Evolutionary conservation across 2,329 filamentous ascomycete species (phyloP), one percentile per base, ranked within the genome.

Genomic region (Fusarium palustre): DNA sequence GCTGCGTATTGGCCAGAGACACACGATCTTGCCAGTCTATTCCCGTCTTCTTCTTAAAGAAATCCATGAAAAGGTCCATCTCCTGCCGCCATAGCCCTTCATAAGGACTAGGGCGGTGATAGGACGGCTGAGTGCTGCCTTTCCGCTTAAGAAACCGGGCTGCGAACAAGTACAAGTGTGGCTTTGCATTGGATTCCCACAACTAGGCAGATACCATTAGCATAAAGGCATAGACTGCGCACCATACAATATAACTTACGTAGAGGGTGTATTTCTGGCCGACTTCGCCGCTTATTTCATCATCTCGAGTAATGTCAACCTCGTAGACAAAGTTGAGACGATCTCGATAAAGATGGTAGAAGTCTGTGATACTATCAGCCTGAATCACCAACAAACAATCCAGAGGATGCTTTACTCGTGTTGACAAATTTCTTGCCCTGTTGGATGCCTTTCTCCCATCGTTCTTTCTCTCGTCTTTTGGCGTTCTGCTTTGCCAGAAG

Each of bases 311-410:
- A 16, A 96, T 79, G 0, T 83, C 82, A 59, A 92, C 79, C 55
- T 89, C 83, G 78, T 93, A 93, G 6, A 81, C 77, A 75, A 93
- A 92, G 48, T 84, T 86, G 0, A 85, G 85, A 5, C 73, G 57
- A 75, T 96, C 92, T 20, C 78, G 79, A 77, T 91, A 93, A 64
- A 92, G 77, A 63, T 88, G 88, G 73, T 89, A 88, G n/a, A 87
- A 80, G 34, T 83, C 89, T 90, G 59, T 6, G 24, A 11, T 13
- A 33, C 15, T 3, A 36, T 69, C 41, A 55, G 47, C 22, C 33
- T n/a, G 33, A 9, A 47, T 4, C 15, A 7, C 12, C 5, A 9
- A 50, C 12, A 41, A 16, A 8, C 13, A 25, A 30, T 18, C 3
- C 6, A 5, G 20, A 33, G 15, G 11, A 39, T 9, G 11, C 2